Percentiles rank a stretch among this genome's conserved stretches.
Evolutionary conservation across 345 rosid species (phyloP).

Genomic region (Sisymbrium altissimum): DNA sequence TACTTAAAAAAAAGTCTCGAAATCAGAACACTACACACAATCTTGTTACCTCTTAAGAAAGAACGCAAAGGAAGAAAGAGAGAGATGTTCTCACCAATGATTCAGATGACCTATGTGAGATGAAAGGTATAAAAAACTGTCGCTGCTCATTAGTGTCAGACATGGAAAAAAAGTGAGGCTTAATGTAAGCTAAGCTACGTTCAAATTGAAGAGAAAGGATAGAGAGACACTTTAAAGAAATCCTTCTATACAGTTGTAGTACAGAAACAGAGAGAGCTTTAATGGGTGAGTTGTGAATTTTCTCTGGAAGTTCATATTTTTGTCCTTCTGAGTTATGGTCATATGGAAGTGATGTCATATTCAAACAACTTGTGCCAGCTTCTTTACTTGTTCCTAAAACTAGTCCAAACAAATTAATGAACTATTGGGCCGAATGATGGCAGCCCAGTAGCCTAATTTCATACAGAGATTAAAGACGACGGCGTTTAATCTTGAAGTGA

Average conservation of each 20-base stretch:
- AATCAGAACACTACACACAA: neutral
- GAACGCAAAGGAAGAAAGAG: neutral
- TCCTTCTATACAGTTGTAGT: neutral
- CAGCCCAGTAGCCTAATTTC: constrained; percentile 16
- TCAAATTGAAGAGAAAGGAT: neutral
- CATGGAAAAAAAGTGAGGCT: neutral
- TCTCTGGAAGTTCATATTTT: neutral
- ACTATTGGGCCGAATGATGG: neutral
- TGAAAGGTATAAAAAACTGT: constrained; percentile 6
- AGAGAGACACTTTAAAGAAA: neutral
- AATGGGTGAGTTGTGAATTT: neutral
- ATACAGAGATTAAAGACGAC: neutral
- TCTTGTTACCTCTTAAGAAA: neutral
- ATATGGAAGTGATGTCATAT: neutral
- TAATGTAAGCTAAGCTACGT: constrained; percentile 2
- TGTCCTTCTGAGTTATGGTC: neutral
- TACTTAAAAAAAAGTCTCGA: neutral
- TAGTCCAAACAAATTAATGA: neutral
- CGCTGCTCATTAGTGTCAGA: neutral
- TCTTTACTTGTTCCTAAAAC: neutral
- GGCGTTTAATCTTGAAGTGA: neutral
- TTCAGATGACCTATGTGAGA: neutral
- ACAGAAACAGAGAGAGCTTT: neutral
- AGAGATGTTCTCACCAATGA: neutral
- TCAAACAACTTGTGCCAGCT: neutral